A percentile compares a stretch with the other conserved stretches of the same genome.
phyloP scores from a whole-genome alignment of 768 basidiomycete species.

The Xerocomellus chrysenteron region DNA sequence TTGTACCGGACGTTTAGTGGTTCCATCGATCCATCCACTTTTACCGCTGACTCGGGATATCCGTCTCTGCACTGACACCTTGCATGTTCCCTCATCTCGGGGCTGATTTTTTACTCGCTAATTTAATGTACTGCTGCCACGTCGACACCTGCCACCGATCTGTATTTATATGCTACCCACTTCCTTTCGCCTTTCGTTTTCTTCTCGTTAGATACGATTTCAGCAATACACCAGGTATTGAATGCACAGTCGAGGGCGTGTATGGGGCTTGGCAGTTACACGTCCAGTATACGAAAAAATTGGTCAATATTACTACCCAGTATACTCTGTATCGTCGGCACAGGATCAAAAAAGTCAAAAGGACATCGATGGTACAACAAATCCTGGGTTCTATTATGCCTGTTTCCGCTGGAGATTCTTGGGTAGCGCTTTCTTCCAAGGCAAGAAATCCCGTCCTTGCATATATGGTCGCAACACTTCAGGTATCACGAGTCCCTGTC shows the following conservation, averaged over 20 bases:
- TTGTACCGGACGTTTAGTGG: constrained; percentile 5
- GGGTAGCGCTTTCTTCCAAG: constrained; percentile 79
- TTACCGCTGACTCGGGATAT: constrained; percentile 1
- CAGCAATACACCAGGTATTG: constrained; percentile 1
- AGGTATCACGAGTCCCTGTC: constrained; percentile 85
- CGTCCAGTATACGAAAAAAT: neutral
- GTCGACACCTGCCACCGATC: neutral
- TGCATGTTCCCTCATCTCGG: neutral
- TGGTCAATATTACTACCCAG: neutral
- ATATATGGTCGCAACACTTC: constrained; percentile 91
- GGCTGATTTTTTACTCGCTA: constrained; percentile 8
- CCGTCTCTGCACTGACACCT: neutral
- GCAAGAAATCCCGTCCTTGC: constrained; percentile 90
- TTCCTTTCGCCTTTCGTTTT: neutral
- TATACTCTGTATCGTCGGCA: no score
- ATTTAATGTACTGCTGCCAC: constrained; percentile 19
- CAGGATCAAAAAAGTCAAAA: no score
- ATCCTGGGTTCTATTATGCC: constrained; percentile 26
- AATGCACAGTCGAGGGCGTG: neutral
- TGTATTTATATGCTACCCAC: constrained; percentile 20
- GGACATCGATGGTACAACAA: neutral
- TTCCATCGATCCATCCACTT: neutral
- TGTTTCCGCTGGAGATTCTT: constrained; percentile 78
- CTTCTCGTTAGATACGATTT: constrained; percentile 2
- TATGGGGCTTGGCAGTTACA: neutral